Conservation (phyloP, 2,329 filamentous ascomycete species). For the Herpotrichia juniperi region DNA sequence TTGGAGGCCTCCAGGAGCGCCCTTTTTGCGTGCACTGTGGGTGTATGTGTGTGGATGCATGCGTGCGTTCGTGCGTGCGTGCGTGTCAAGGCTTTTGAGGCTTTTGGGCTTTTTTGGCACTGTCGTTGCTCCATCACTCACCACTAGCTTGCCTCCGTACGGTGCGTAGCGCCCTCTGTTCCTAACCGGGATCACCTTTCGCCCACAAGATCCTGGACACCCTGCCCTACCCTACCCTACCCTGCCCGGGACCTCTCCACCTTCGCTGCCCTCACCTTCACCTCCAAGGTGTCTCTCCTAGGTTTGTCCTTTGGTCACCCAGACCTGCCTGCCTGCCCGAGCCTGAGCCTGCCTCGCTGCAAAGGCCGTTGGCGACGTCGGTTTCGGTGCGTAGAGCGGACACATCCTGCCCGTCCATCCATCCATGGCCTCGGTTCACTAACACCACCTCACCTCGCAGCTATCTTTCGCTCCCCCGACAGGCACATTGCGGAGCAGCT, state of each 20-base stretch:
- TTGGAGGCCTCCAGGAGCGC: too few relatives aligned
- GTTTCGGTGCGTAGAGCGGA: background rate
- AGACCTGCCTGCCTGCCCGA: too few relatives aligned
- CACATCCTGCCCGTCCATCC: background rate
- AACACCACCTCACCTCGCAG: background rate
- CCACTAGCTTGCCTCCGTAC: too few relatives aligned
- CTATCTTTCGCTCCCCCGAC: background rate
- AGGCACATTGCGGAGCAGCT: too few relatives aligned
- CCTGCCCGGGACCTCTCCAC: background rate
- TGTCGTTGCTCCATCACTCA: too few relatives aligned
- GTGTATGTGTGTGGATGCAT: too few relatives aligned
- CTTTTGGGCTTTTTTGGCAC: too few relatives aligned
- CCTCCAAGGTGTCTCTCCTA: background rate
- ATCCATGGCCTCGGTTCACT: background rate
- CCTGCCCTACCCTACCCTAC: background rate
- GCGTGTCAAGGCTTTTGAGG: too few relatives aligned
- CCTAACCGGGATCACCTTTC: too few relatives aligned
- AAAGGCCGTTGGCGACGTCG: background rate
- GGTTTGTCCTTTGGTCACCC: background rate
- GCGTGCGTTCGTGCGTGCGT: background rate
- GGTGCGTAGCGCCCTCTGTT: too few relatives aligned
- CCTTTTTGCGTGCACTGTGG: too few relatives aligned
- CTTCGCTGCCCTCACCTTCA: background rate
- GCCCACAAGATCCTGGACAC: background rate
- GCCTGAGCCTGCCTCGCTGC: slow-evolving; percentile 1